phyloP scores from a whole-genome alignment of 257 asterid genomes.

The Scutellaria galericulata region DNA sequence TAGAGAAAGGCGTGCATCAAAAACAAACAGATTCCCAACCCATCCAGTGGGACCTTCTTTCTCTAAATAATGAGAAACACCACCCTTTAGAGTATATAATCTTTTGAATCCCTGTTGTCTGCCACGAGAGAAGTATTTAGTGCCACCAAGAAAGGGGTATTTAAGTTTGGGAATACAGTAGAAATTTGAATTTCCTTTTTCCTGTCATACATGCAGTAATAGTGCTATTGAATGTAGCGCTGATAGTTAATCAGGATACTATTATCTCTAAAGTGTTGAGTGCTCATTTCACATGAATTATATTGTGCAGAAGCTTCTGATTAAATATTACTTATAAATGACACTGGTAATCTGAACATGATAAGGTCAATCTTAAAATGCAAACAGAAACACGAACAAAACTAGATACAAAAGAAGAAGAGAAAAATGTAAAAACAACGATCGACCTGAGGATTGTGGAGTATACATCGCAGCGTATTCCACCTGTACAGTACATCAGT shows the following conservation, averaged over 20 bases:
- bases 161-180: not conserved
- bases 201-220: not conserved
- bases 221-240: not conserved
- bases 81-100: conserved; percentile 82
- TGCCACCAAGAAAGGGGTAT: not conserved
- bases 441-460: conserved; percentile 84
- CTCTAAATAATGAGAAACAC: conserved; percentile 84
- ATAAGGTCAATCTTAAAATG: not conserved
- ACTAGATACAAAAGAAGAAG: not conserved
- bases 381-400: not conserved
- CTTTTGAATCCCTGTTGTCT: conserved; percentile 81
- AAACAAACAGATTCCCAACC: conserved; percentile 91
- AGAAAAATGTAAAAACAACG: conserved; percentile 13
- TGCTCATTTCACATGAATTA: not conserved
- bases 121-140: conserved; percentile 29
- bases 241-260: not conserved
- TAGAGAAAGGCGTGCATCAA: conserved; percentile 87
- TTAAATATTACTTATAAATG: not conserved
- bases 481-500: conserved; percentile 98
- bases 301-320: not conserved
- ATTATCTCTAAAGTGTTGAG: not conserved
- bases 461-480: conserved; percentile 95
- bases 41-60: conserved; percentile 80
- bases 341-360: not conserved
- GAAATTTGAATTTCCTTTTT: not conserved